Base-by-base conservation (phyloP, 805 yeast species). In the Saturnispora hagleri region DNA sequence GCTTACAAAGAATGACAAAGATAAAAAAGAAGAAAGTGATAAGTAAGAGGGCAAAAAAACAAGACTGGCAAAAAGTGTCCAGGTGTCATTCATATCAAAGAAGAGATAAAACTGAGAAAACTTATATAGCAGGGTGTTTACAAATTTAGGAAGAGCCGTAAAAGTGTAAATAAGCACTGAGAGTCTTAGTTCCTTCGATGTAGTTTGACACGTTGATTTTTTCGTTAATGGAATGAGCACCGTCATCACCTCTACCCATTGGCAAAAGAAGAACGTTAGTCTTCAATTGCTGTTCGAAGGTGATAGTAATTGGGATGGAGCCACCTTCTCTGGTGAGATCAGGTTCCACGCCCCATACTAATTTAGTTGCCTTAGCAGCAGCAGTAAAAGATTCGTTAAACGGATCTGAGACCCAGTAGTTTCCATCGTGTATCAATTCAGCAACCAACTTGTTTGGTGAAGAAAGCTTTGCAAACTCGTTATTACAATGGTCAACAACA, bases 291-390 rank as follows among this genome's bases (percentile, higher is more conserved):
- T 89, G 77, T 74, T 93, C 97, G 71, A 93, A 93, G 35, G 96
- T 85, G 59, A 93, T 71, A 22, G 99, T 91, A 68, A 93, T 90
- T 58, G 99, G 99, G 65, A 93, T 93, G 4, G 97, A 90, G 38
- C 99, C 99, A 63, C 99, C 99, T 73, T 93, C 99, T 74, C 99
- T 84, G 41, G 98, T 95, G 66, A 88, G 80, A 70, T 93, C 99
- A 35, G 99, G 99, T 57, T 88, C 95, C 46, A 91, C 81, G 58
- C 87, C 84, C 90, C 96, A 93, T 33, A 93, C 99, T 50, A 83
- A 82, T 69, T 89, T 84, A 43, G 99, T 93, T 53, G 99, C 99
- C 68, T 84, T 81, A 50, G 86, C 79, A 42, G 98, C 99, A 53
- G 99, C 98, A 42, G 89, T 81, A 76, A 91, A 93, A 46, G 88